Evolutionary conservation across 306 rosid species (phyloP), one percentile per base, ranked within the genome.

Genomic region (Oemleria cerasiformis): DNA sequence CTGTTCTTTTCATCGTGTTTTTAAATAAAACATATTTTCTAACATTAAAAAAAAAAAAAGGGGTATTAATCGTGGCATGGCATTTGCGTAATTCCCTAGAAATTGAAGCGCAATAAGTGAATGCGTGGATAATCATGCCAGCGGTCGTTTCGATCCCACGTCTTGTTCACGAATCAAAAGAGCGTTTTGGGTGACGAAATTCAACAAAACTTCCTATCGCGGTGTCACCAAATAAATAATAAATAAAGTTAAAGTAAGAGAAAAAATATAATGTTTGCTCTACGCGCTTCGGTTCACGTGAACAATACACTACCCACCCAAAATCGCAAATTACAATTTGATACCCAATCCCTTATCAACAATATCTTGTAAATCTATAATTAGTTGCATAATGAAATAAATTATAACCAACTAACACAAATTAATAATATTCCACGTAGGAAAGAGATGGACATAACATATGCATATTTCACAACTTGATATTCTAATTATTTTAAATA

Each of bases 101-200:
- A 25, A 12, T 0, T 1, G 0, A 17, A 54, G 82, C 2, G 78
- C 16, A 70, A 71, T 0, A 1, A 6, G 1, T 5, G 58, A 20
- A 47, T 8, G 12, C 19, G 20, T 4, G 6, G 80, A 83, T 74
- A 62, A 74, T 21, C 25, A 42, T 71, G 57, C 55, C 71, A 36
- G 49, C 78, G 41, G 73, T 30, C 34, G 53, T 55, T 54, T 55
- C 63, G 76, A 40, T 48, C 41, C 69, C 75, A 69, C 66, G 72
- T 65, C 74, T 34, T 1, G 48, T 5, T 38, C 63, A 6, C 50
- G 30, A 53, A 19, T n/a, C 0, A 4, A 41, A 23, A 39, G 38
- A 11, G 64, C 61, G 75, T 73, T 72, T 53, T 76, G 20, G 66
- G 67, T 71, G 36, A 20, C 5, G 8, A 8, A 3, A 1, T 68